These are phyloP conservation scores for Hypocreales sp. DNA, from an alignment of 2,329 filamentous ascomycete species.

Conservation along the genomic window DNA sequence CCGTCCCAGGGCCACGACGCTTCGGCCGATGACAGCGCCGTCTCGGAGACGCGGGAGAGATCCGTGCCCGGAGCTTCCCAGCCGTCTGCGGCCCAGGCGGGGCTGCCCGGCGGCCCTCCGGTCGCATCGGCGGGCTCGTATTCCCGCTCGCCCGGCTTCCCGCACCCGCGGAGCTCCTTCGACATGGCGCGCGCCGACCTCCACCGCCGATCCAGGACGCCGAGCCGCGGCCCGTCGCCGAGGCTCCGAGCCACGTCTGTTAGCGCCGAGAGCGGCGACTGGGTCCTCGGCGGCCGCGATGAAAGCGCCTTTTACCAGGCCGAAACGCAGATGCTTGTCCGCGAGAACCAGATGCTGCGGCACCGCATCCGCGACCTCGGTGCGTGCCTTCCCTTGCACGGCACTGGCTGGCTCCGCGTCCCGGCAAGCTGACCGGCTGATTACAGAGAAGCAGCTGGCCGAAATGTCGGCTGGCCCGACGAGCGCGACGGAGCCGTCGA, in stretches of 20 bases:
- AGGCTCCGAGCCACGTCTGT: slow-evolving; percentile 41
- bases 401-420: not conserved
- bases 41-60: slow-evolving; percentile 25
- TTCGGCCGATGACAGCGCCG: slow-evolving; percentile 34
- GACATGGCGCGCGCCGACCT: slow-evolving; percentile 41
- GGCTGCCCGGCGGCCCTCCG: slow-evolving; percentile 4
- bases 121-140: slow-evolving; percentile 24
- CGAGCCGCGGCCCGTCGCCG: slow-evolving; percentile 41
- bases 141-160: slow-evolving; percentile 33
- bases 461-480: slow-evolving; percentile 20
- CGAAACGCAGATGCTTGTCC: slow-evolving; percentile 60
- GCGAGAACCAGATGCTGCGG: slow-evolving; percentile 74
- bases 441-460: slow-evolving; percentile 33
- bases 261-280: slow-evolving; percentile 43
- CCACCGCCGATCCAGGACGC: slow-evolving; percentile 40
- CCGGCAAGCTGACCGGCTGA: not conserved
- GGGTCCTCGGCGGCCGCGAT: slow-evolving; percentile 48
- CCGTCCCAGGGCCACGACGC: slow-evolving; percentile 18
- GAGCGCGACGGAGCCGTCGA: slow-evolving; percentile 26
- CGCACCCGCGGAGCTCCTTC: slow-evolving; percentile 40
- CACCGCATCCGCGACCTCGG: slow-evolving; percentile 59
- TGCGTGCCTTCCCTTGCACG: too few relatives aligned
- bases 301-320: slow-evolving; percentile 71
- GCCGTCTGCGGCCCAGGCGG: slow-evolving; percentile 17
- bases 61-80: slow-evolving; percentile 20